Evolutionary conservation across 2,329 filamentous ascomycete genomes (phyloP).

Genomic region (Endothia cerciana): DNA sequence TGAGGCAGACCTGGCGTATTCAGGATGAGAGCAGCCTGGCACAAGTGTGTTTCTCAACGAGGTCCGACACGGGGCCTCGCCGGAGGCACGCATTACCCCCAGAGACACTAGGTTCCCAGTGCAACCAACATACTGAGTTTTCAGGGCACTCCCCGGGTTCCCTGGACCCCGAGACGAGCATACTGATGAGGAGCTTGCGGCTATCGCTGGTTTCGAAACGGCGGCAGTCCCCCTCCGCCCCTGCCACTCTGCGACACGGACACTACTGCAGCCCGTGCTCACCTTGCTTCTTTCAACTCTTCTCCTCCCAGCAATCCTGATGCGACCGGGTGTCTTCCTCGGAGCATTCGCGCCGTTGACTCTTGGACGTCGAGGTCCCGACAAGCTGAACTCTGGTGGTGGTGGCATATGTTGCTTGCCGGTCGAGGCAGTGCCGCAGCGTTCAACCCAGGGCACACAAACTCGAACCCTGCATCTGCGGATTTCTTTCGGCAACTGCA

Average conservation of each 20-base stretch:
- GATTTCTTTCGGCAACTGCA: constrained; percentile 1
- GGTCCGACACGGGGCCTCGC: neutral
- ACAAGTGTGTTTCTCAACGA: neutral
- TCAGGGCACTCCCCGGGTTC: neutral
- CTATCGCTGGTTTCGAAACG: constrained; percentile 19
- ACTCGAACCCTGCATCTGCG: neutral
- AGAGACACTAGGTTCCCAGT: neutral
- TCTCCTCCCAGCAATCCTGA: neutral
- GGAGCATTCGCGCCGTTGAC: constrained; percentile 18
- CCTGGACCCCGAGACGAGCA: constrained; percentile 4
- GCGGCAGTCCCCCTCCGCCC: constrained; percentile 12
- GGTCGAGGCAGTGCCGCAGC: constrained; percentile 1
- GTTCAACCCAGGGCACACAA: constrained; percentile 3
- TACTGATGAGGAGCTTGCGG: constrained; percentile 6
- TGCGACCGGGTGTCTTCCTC: constrained; percentile 18
- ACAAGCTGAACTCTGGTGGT: neutral
- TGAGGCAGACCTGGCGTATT: constrained; percentile 1
- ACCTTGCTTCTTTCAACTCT: neutral
- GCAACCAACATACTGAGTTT: neutral
- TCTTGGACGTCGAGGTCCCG: neutral
- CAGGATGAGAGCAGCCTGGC: neutral
- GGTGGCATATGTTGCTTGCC: neutral
- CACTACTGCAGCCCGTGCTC: constrained; percentile 20
- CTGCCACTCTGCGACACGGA: constrained; percentile 24
- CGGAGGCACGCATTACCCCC: neutral